phyloP scores from a whole-genome alignment of 352 stramenopile species.

The Phytopythium oedochilum region DNA sequence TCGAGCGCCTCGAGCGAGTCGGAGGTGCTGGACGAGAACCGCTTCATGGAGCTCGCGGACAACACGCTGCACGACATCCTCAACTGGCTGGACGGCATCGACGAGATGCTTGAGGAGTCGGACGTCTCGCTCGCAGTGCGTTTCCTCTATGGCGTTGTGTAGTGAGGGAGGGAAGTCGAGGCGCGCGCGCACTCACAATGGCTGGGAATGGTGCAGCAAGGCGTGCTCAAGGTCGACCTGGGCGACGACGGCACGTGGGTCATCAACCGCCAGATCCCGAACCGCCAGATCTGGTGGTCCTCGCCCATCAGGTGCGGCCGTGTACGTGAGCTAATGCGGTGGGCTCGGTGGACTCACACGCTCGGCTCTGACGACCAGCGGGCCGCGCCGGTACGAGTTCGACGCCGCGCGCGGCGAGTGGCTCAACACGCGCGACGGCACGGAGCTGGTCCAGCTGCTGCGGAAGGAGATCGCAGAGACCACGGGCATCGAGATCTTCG shows the following conservation, averaged over 20 bases:
- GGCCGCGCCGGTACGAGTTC: conserved; percentile 89
- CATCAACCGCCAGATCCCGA: conserved; percentile 97
- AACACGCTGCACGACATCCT: conserved; percentile 69
- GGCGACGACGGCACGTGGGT: conserved; percentile 94
- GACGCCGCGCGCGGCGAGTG: conserved; percentile 60
- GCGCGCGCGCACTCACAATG: too few relatives aligned
- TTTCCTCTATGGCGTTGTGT: neutral
- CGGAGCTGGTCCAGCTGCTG: conserved; percentile 70
- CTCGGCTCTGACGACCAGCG: conserved; percentile 26
- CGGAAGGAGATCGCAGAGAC: conserved; percentile 71
- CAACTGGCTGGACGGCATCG: conserved; percentile 75
- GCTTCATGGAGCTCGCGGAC: conserved; percentile 79
- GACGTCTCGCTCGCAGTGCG: conserved; percentile 75
- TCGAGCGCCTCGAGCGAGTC: conserved; percentile 3
- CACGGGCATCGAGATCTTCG: conserved; percentile 80
- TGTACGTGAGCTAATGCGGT: neutral
- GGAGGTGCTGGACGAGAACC: conserved; percentile 33
- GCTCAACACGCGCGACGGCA: conserved; percentile 78
- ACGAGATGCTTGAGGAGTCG: conserved; percentile 83
- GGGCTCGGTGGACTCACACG: neutral
- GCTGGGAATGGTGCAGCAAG: conserved; percentile 75
- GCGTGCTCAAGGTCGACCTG: conserved; percentile 94
- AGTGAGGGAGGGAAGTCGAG: too few relatives aligned
- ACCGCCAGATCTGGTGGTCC: conserved; percentile 97
- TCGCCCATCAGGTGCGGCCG: conserved; percentile 87